Evolutionary conservation across 345 rosid genomes (phyloP).

Genomic region (Raphanus sativus): DNA sequence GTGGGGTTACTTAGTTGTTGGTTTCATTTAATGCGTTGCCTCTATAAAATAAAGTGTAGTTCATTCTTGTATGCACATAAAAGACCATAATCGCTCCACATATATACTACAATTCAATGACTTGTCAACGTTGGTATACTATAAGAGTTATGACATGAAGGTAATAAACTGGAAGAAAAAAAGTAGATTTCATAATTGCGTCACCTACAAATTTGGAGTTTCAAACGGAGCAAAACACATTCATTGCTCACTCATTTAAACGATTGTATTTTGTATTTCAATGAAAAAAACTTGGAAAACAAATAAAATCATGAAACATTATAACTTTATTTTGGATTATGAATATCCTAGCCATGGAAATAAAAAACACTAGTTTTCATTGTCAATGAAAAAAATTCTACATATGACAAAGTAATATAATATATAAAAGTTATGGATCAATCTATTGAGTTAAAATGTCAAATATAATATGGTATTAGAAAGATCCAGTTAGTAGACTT

Average conservation of each 20-base stretch:
- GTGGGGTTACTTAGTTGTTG: conserved; percentile 34
- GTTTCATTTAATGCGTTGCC: conserved; percentile 32
- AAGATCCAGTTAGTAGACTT: too few species aligned
- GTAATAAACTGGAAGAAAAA: background rate
- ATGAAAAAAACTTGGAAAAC: background rate
- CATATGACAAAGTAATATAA: too few species aligned
- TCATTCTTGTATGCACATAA: conserved; percentile 6
- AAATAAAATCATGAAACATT: background rate
- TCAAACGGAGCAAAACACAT: background rate
- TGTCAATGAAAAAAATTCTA: background rate
- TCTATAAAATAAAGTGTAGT: background rate
- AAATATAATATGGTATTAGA: too few species aligned
- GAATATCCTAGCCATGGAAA: background rate
- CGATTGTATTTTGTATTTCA: background rate
- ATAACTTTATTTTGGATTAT: background rate
- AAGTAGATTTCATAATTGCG: background rate
- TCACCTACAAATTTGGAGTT: background rate
- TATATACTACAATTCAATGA: background rate
- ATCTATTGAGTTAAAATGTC: too few species aligned
- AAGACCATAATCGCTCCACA: conserved; percentile 10
- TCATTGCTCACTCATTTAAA: background rate
- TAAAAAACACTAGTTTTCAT: background rate
- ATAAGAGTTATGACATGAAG: background rate
- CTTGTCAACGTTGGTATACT: conserved; percentile 5
- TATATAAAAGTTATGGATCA: background rate